phyloP scores from a whole-genome alignment of 106 monocot species.

The Posidonia australis region DNA sequence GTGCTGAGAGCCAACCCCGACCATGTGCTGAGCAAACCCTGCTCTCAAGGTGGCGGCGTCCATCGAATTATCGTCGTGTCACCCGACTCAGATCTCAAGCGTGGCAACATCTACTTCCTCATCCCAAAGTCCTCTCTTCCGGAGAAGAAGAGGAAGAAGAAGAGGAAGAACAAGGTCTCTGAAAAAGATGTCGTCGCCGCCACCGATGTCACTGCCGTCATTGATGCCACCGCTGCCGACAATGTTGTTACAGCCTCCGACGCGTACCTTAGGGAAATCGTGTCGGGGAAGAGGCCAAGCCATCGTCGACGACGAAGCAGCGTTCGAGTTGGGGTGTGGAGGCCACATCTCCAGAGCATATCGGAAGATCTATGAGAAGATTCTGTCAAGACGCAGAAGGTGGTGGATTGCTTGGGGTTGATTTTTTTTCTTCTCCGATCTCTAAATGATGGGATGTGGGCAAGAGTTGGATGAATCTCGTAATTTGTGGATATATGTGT shows the following conservation, averaged over 20 bases:
- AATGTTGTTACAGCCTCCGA: neutral
- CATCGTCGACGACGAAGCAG: conserved; percentile 6
- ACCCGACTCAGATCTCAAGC: conserved; percentile 39
- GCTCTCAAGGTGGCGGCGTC: conserved; percentile 23
- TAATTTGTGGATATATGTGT: too few species aligned
- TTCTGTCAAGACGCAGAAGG: too few species aligned
- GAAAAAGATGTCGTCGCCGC: neutral
- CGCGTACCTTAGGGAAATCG: conserved; percentile 20
- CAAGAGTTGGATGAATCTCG: too few species aligned
- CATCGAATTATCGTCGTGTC: conserved; percentile 37
- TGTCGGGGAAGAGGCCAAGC: conserved; percentile 17
- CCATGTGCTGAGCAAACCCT: conserved; percentile 50
- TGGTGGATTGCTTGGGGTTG: too few species aligned
- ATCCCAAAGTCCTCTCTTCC: conserved; percentile 33
- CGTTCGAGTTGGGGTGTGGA: conserved; percentile 28
- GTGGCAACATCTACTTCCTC: conserved; percentile 54
- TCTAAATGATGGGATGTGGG: too few species aligned
- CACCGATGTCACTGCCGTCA: too few species aligned
- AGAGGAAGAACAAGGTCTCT: conserved; percentile 4
- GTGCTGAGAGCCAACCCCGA: conserved; percentile 47
- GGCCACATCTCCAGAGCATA: conserved; percentile 38
- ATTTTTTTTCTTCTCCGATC: too few species aligned
- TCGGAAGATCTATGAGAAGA: conserved; percentile 13
- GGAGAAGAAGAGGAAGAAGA: conserved; percentile 18
- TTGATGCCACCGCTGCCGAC: neutral